These are phyloP conservation scores for Haplosporangium sp. DNA, from an alignment of 371 early-diverging fungal species.

Conservation along the genomic window DNA sequence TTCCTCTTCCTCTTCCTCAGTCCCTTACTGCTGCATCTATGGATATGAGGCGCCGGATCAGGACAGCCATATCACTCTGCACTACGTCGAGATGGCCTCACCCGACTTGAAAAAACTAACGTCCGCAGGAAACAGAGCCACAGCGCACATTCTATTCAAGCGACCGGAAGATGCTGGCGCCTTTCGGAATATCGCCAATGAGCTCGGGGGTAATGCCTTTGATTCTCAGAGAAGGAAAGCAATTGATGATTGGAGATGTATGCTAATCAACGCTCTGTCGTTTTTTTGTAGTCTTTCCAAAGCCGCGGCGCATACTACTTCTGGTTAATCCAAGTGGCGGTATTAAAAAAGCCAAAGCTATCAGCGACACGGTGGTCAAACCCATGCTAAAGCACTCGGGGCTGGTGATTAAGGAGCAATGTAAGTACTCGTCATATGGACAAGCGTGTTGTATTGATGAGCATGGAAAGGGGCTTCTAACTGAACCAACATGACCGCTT, in stretches of 20 bases:
- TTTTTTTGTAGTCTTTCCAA: conserved; percentile 31
- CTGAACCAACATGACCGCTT: conserved; percentile 7
- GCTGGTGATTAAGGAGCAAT: conserved; percentile 25
- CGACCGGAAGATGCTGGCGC: conserved; percentile 10
- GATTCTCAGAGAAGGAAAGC: too few relatives aligned
- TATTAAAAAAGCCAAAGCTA: conserved; percentile 67
- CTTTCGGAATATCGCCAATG: conserved; percentile 21
- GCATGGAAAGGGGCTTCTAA: conserved; percentile 53
- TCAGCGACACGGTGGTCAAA: conserved; percentile 64
- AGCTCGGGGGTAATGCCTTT: conserved; percentile 31
- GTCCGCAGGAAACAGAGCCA: conserved; percentile 14
- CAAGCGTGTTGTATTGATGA: conserved; percentile 41
- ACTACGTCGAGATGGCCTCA: conserved; percentile 23
- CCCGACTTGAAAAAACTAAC: conserved; percentile 13
- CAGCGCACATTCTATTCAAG: conserved; percentile 16
- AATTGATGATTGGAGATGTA: background rate
- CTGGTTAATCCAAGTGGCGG: conserved; percentile 84
- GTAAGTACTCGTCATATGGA: conserved; percentile 14
- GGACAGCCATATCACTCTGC: background rate
- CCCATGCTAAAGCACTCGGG: conserved; percentile 70
- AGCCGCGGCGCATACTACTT: conserved; percentile 28
- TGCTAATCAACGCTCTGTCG: background rate
- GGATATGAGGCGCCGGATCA: conserved; percentile 27
- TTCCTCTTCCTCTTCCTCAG: conserved; percentile 4
- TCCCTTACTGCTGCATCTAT: conserved; percentile 46